phyloP scores from a whole-genome alignment of 73 alveolate species.

The Effrenium voratum region DNA sequence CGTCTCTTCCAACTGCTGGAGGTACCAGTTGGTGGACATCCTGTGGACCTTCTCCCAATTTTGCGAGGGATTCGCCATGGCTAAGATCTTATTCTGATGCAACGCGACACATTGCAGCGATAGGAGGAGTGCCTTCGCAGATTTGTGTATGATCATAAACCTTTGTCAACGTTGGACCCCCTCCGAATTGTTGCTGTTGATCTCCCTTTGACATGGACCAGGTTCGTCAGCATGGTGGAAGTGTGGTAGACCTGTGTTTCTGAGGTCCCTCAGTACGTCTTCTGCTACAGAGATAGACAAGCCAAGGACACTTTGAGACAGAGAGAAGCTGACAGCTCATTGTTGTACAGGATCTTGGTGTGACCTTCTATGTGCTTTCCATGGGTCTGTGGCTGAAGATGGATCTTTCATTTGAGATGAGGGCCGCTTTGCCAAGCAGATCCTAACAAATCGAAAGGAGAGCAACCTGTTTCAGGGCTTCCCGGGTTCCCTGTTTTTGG shows the following conservation, averaged over 20 bases:
- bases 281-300: slow-evolving; percentile 86
- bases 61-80: slow-evolving; percentile 92
- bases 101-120: no score
- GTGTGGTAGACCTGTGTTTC: background rate
- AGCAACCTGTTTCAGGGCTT: no score
- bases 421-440: no score
- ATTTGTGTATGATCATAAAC: no score
- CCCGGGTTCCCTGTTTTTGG: no score
- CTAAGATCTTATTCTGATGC: background rate
- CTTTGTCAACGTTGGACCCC: no score
- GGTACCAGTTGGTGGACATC: slow-evolving; percentile 51
- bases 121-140: no score
- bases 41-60: slow-evolving; percentile 92
- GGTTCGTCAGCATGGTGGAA: background rate
- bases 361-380: slow-evolving; percentile 77
- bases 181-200: no score
- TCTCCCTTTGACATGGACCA: no score
- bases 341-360: slow-evolving; percentile 59
- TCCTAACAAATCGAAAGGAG: no score
- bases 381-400: slow-evolving; percentile 31
- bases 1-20: no score
- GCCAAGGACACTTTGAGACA: slow-evolving; percentile 17
- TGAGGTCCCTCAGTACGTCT: slow-evolving; percentile 91
- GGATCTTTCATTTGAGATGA: background rate
- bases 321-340: background rate